phyloP scores from a whole-genome alignment of 2,329 filamentous ascomycete species.

The Colletotrichum aenigma region DNA sequence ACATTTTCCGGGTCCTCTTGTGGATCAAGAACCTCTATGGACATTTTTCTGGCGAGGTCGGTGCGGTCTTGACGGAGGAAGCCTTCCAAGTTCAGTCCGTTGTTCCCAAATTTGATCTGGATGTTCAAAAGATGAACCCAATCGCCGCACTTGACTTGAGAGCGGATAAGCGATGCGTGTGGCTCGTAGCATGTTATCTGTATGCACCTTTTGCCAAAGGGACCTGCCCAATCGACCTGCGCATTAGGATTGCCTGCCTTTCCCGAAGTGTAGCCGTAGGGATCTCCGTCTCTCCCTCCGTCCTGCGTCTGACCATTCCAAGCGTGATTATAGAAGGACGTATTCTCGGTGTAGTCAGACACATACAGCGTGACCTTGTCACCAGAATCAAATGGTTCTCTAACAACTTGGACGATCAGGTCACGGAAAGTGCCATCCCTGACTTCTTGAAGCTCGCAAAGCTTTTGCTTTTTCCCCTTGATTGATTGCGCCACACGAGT shows the following conservation, averaged over 20 bases:
- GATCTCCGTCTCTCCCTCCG: constrained; percentile 51
- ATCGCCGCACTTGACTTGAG: constrained; percentile 59
- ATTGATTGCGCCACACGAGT: constrained; percentile 38
- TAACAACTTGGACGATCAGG: constrained; percentile 73
- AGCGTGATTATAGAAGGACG: constrained; percentile 59
- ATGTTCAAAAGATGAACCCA: constrained; percentile 76
- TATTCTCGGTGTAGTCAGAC: constrained; percentile 82
- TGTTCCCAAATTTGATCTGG: constrained; percentile 64
- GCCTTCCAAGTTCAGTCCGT: constrained; percentile 69
- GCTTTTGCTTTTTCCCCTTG: constrained; percentile 57
- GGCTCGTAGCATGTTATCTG: constrained; percentile 74
- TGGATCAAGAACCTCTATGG: constrained; percentile 57
- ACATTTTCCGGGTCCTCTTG: constrained; percentile 43
- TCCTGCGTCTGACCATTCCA: constrained; percentile 32
- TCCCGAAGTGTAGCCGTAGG: constrained; percentile 55
- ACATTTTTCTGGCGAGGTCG: constrained; percentile 49
- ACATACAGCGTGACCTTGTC: constrained; percentile 70
- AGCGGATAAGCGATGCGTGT: constrained; percentile 64
- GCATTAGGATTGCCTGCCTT: constrained; percentile 21
- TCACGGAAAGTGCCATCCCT: constrained; percentile 64
- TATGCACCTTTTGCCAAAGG: constrained; percentile 73
- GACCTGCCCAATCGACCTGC: constrained; percentile 67
- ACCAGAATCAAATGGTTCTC: constrained; percentile 44
- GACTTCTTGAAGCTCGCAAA: constrained; percentile 69
- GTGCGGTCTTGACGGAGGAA: constrained; percentile 66